Conservation (phyloP, 1,284 basidiomycete genomes). For the Amylostereum chailletii region DNA sequence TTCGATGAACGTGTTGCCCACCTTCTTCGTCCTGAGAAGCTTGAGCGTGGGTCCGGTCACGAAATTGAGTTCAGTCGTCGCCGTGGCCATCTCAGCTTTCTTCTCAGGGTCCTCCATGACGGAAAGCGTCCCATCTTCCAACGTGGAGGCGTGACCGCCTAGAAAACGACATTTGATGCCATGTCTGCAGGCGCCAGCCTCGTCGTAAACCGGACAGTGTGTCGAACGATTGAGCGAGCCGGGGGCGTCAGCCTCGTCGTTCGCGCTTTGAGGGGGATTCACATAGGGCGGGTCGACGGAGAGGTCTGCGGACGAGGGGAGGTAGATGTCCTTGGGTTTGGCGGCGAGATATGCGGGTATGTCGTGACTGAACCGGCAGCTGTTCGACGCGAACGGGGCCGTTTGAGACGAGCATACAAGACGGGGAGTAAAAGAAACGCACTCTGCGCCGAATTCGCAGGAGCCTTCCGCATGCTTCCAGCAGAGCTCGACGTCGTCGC, state of each 20-base stretch:
- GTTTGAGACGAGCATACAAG: neutral
- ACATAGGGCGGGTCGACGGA: constrained; percentile 42
- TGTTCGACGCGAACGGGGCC: constrained; percentile 19
- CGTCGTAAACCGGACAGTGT: constrained; percentile 66
- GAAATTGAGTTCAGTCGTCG: constrained; percentile 72
- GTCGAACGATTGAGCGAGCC: constrained; percentile 40
- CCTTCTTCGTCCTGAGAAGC: constrained; percentile 59
- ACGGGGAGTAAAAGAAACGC: constrained; percentile 19
- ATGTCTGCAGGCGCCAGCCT: constrained; percentile 74
- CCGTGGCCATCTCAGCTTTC: constrained; percentile 38
- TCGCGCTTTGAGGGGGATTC: constrained; percentile 13
- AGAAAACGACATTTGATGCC: constrained; percentile 92
- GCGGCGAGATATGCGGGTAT: constrained; percentile 65
- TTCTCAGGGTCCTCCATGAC: constrained; percentile 50
- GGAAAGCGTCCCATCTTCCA: constrained; percentile 32
- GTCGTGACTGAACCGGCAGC: constrained; percentile 81
- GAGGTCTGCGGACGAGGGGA: constrained; percentile 37
- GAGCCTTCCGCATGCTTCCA: constrained; percentile 58
- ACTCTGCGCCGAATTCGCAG: constrained; percentile 63
- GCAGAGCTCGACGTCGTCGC: constrained; percentile 71
- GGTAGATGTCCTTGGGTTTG: constrained; percentile 70
- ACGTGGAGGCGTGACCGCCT: constrained; percentile 56
- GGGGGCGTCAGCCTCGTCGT: constrained; percentile 21
- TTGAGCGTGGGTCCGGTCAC: constrained; percentile 49
- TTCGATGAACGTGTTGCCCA: constrained; percentile 20